Percentiles rank a stretch among this genome's conserved stretches.
Evolutionary conservation across 78 protist species (phyloP).

Genomic region (Pigoraptor vietnamica): DNA sequence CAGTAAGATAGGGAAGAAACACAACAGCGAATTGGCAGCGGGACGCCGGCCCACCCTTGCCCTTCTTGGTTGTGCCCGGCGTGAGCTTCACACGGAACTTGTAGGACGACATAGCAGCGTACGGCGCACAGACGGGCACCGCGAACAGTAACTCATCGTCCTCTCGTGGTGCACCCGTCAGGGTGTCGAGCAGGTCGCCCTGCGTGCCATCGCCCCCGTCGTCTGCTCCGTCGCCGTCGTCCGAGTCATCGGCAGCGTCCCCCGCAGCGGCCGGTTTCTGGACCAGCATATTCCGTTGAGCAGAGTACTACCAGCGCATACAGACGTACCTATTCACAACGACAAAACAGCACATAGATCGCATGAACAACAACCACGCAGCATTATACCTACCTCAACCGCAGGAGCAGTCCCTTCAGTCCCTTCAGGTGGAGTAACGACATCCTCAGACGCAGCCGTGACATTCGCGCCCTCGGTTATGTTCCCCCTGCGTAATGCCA

Average conservation of each 20-base stretch:
- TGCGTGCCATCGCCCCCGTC: too few relatives aligned
- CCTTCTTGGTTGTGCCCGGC: conserved; percentile 80
- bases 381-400: too few relatives aligned
- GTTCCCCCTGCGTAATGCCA: too few relatives aligned
- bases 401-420: too few relatives aligned
- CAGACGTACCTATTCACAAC: too few relatives aligned
- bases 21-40: not conserved
- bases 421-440: too few relatives aligned
- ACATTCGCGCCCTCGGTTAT: too few relatives aligned
- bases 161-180: conserved; percentile 13
- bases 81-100: conserved; percentile 73
- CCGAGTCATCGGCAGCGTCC: not conserved
- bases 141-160: conserved; percentile 74
- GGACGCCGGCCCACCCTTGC: conserved; percentile 54
- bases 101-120: conserved; percentile 46
- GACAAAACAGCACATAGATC: too few relatives aligned
- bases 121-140: conserved; percentile 79
- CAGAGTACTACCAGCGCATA: too few relatives aligned
- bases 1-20: not conserved
- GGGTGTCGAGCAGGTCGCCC: not conserved
- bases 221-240: not conserved
- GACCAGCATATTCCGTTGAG: not conserved
- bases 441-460: too few relatives aligned
- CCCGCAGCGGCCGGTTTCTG: not conserved
- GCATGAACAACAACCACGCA: too few relatives aligned